Evolutionary conservation across 495 filamentous ascomycete species (phyloP).

Genomic region (Penicillium manginii): DNA sequence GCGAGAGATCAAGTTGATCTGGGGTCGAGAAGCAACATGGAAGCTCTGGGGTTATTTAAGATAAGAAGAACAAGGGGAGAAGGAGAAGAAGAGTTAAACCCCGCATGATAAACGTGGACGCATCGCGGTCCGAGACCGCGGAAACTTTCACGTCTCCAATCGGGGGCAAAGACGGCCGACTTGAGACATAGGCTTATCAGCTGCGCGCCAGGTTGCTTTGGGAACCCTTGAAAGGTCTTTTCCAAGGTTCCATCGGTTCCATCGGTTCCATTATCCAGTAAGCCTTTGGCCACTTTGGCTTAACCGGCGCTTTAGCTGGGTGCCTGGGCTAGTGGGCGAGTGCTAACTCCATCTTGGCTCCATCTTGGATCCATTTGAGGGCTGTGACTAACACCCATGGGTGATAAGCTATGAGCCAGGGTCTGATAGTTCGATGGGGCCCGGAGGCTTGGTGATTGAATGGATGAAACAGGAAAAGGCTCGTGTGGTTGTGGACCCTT

Average conservation of each 20-base stretch:
- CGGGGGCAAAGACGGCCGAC: slow-evolving; percentile 8
- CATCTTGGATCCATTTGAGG: not conserved
- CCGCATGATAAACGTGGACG: slow-evolving; percentile 27
- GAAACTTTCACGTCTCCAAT: slow-evolving; percentile 7
- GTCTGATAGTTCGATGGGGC: slow-evolving; percentile 6
- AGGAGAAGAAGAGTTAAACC: slow-evolving; percentile 13
- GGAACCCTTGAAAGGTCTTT: too few species aligned
- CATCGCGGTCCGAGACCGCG: slow-evolving; percentile 37
- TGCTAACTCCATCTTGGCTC: not conserved
- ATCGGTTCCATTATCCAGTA: too few species aligned
- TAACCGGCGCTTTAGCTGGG: not conserved
- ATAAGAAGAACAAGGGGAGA: slow-evolving; percentile 4
- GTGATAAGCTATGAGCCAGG: slow-evolving; percentile 3
- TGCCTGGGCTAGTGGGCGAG: not conserved
- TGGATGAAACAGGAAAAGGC: not conserved
- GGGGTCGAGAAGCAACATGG: slow-evolving; percentile 5
- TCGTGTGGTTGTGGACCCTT: not conserved
- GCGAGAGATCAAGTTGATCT: slow-evolving; percentile 5
- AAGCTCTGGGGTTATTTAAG: too few species aligned
- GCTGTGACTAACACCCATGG: not conserved
- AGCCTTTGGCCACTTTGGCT: not conserved
- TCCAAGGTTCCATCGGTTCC: not conserved
- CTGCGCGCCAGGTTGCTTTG: not conserved
- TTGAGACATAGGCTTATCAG: slow-evolving; percentile 21
- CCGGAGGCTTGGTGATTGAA: not conserved